Evolutionary conservation across 352 stramenopile species (phyloP).

Genomic region (Pythium folliculosum): DNA sequence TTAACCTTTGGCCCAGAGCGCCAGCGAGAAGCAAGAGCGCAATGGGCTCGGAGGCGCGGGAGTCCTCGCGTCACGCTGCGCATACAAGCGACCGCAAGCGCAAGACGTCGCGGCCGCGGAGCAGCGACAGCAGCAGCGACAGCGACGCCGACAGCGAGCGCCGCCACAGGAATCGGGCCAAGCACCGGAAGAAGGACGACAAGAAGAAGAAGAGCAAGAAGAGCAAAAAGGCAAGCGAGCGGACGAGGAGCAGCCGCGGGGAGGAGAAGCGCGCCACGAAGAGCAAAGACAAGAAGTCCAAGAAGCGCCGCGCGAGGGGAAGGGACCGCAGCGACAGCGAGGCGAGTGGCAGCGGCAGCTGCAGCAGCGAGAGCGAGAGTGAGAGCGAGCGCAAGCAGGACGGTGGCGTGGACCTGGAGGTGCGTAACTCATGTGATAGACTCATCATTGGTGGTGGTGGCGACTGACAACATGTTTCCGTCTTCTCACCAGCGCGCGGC

Average conservation of each 20-base stretch:
- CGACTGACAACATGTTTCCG: neutral
- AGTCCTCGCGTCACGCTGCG: neutral
- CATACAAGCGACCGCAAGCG: slow-evolving; percentile 17
- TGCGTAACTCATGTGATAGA: neutral
- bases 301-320: neutral
- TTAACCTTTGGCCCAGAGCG: slow-evolving; percentile 11
- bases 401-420: slow-evolving; percentile 15
- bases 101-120: neutral
- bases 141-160: slow-evolving; percentile 33
- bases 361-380: slow-evolving; percentile 8
- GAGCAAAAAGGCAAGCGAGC: slow-evolving; percentile 5
- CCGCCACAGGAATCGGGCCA: slow-evolving; percentile 30
- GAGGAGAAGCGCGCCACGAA: neutral
- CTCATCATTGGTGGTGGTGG: neutral
- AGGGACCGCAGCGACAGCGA: neutral
- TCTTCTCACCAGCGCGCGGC: slow-evolving; percentile 35
- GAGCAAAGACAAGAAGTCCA: too few relatives aligned
- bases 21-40: neutral
- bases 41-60: neutral
- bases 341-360: neutral
- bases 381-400: slow-evolving; percentile 7
- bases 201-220: slow-evolving; percentile 29
- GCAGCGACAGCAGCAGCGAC: slow-evolving; percentile 24
- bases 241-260: neutral
- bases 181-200: slow-evolving; percentile 34